These are phyloP conservation scores for Annulohypoxylon bovei DNA, from an alignment of 495 filamentous ascomycete genomes.

Conservation along the genomic window DNA sequence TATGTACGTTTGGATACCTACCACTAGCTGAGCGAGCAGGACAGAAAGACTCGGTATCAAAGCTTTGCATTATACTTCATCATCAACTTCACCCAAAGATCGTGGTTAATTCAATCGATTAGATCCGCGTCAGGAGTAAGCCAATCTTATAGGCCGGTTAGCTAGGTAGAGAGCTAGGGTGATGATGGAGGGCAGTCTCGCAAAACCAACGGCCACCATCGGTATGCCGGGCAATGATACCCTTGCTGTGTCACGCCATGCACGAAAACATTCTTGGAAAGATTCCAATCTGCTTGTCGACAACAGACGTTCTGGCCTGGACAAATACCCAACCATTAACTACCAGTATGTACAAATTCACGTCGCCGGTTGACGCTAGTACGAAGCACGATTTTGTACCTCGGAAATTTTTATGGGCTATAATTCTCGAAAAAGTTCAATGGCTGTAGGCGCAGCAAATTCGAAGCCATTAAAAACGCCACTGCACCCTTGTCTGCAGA, in stretches of 20 bases:
- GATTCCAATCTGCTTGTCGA: slow-evolving; percentile 26
- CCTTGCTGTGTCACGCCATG: slow-evolving; percentile 26
- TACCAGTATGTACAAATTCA: not conserved
- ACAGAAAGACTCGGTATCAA: not conserved
- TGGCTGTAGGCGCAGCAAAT: not conserved
- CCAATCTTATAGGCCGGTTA: not conserved
- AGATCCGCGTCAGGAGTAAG: not conserved
- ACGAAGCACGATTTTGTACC: slow-evolving; percentile 15
- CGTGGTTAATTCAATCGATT: slow-evolving; percentile 16
- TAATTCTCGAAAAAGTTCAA: slow-evolving; percentile 6
- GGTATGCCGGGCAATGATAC: not conserved
- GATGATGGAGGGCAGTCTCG: slow-evolving; percentile 18
- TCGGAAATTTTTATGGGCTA: slow-evolving; percentile 1
- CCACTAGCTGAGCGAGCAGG: not conserved
- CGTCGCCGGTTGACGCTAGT: slow-evolving; percentile 8
- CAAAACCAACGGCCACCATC: slow-evolving; percentile 13
- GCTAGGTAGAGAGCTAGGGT: not conserved
- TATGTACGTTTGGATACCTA: not conserved
- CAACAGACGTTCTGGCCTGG: not conserved
- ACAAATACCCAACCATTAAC: not conserved
- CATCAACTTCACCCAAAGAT: not conserved
- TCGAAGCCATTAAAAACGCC: slow-evolving; percentile 26
- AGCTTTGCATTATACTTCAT: not conserved
- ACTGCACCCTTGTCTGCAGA: slow-evolving; percentile 36
- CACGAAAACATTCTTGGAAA: slow-evolving; percentile 28